Evolutionary conservation across 2,329 filamentous ascomycete species (phyloP), one percentile per base, ranked within the genome.

Genomic region (Dothiorella sarmentorum): DNA sequence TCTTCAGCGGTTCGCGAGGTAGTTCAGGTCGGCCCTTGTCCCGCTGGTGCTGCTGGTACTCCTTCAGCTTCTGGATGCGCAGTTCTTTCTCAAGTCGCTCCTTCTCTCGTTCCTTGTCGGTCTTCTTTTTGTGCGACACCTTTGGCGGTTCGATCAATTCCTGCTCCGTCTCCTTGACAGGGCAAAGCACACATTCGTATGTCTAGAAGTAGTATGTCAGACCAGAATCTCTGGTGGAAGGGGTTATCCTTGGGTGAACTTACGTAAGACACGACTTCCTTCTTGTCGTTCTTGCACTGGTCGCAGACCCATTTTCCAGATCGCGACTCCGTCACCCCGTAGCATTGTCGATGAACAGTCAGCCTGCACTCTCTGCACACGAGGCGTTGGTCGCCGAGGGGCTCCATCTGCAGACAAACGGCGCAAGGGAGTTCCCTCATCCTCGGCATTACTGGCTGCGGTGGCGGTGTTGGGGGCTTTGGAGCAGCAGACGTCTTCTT

Each of bases 231-330:
- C 29, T 1, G 24, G 29, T 27, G 7, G n/a, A 11, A 11, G 4
- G 27, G 1, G 7, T 20, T 9, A 31, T 22, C 18, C 43, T 59
- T 33, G 27, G 35, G 18, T 17, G 26, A 60, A 79, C 85, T 71
- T 80, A 89, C 88, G 60, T 95, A 93, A n/a, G 94, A 97, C 43
- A 96, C 87, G 64, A 90, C 86, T 4, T 93, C 91, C 67, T 88
- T 93, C 71, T 91, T 91, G 70, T 99, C 94, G 69, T 99, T 99
- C 35, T 86, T 81, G 73, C 94, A 99, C 83, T 92, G 96, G 74
- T 97, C 94, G 73, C 94, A 99, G 38, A 88, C 84, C 94, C 94
- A 99, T 73, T 96, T 96, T 43, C 81, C 83, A 29, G 85, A 82
- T 40, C 89, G 84, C 59, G 74, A 75, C 51, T 87, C 85, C 44